Base-by-base conservation (phyloP, 306 rosid genomes). In the Glycyrrhiza uralensis region DNA sequence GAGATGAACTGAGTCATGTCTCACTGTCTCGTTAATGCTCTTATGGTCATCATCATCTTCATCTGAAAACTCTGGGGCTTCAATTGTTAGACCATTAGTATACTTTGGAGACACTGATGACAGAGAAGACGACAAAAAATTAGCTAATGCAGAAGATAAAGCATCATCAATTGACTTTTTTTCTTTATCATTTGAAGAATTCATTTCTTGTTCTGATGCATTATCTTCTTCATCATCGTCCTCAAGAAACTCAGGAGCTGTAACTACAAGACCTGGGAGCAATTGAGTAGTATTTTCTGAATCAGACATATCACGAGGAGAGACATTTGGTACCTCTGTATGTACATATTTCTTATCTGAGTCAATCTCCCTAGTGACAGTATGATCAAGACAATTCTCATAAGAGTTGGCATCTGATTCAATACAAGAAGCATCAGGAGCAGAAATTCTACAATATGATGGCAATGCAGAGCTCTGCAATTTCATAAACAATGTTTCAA, bases 111-210 rank as follows among this genome's bases (percentile, higher is more conserved):
- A 20, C 44, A 62, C 79, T 36, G 68, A 33, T 35, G 94, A 69
- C 36, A 67, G 22, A 36, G 72, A 24, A 42, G 90, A 88, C 58
- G 86, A 87, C 66, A 85, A 63, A 54, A 91, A 84, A 52, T 87
- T 86, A 67, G 91, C 93, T 10, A 94, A 87, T 55, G 99, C 95
- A 68, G 91, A 94, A 62, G 91, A 84, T 73, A 94, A 71, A 66
- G 87, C 96, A 58, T 81, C 96, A 76, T 95, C 96, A 61, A 91
- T 86, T 32, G 96, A 86, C 56, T 50, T 81, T 80, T 86, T 88
- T 54, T 39, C 80, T 56, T 76, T 81, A 83, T 81, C 82, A 54
- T 45, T 65, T 6, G 74, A 66, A 74, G 83, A 71, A 60, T 55
- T 62, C 12, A 56, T 39, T 33, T 65, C 66, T 69, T 52, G 45